These are phyloP conservation scores for Trichosporon asahii DNA, from an alignment of 1,284 basidiomycete genomes.

Conservation along the genomic window DNA sequence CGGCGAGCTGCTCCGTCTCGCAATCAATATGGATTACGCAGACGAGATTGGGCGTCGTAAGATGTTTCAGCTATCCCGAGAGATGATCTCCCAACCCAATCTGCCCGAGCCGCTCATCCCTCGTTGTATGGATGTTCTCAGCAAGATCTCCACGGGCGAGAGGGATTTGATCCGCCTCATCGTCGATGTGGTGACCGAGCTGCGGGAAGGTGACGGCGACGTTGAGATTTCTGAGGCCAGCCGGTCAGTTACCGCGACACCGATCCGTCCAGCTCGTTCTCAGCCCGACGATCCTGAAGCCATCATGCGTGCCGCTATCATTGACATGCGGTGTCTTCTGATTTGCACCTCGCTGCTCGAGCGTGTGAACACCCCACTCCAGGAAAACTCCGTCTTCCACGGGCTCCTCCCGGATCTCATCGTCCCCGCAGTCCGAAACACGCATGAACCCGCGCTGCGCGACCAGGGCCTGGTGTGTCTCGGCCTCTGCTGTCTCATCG, in stretches of 20 bases:
- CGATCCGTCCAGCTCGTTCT: constrained; percentile 3
- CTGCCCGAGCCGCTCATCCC: constrained; percentile 77
- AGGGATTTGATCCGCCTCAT: constrained; percentile 88
- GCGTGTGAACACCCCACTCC: constrained; percentile 83
- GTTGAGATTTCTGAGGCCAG: constrained; percentile 30
- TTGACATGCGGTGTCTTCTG: constrained; percentile 77
- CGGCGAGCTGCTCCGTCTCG: constrained; percentile 74
- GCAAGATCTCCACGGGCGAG: constrained; percentile 78
- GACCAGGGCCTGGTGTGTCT: constrained; percentile 83
- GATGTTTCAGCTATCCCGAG: constrained; percentile 81
- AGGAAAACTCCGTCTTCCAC: constrained; percentile 90
- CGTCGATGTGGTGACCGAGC: constrained; percentile 86
- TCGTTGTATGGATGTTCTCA: constrained; percentile 79
- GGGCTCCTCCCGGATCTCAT: constrained; percentile 87
- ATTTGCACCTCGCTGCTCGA: constrained; percentile 88
- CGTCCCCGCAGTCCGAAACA: constrained; percentile 82
- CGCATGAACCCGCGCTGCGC: constrained; percentile 70
- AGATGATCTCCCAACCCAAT: constrained; percentile 78
- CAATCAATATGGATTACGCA: constrained; percentile 81
- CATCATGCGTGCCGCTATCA: constrained; percentile 58
- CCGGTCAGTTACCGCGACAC: neutral
- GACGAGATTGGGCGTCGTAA: constrained; percentile 93
- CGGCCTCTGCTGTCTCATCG: constrained; percentile 87
- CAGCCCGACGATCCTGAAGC: constrained; percentile 37
- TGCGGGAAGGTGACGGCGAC: constrained; percentile 60